Conservation (phyloP, 805 yeast species). For the Vanderwaltozyma polyspora region DNA sequence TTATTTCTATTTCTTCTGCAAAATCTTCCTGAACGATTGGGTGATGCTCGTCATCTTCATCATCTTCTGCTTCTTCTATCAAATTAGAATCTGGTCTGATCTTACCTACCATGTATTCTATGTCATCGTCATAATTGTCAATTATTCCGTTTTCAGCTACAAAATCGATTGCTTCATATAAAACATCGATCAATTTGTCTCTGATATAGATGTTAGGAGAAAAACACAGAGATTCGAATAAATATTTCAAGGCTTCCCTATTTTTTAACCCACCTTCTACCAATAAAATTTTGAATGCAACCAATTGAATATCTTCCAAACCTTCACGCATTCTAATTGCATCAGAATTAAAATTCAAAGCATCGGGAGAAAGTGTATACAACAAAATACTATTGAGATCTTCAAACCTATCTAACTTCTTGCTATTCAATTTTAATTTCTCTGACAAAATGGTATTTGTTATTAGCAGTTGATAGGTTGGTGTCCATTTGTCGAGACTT, state of each 20-base stretch:
- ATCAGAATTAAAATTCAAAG: slow-evolving; percentile 25
- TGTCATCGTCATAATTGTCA: slow-evolving; percentile 55
- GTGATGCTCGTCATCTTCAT: slow-evolving; percentile 12
- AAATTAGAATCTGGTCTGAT: slow-evolving; percentile 14
- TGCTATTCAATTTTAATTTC: slow-evolving; percentile 46
- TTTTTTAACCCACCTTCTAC: slow-evolving; percentile 70
- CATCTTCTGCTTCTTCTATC: slow-evolving; percentile 9
- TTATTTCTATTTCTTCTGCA: slow-evolving; percentile 11
- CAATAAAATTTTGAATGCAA: slow-evolving; percentile 62
- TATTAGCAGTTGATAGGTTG: slow-evolving; percentile 44
- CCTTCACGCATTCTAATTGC: slow-evolving; percentile 19
- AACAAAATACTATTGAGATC: slow-evolving; percentile 41
- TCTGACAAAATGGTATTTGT: slow-evolving; percentile 46
- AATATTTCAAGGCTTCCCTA: slow-evolving; percentile 45
- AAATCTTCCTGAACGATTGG: slow-evolving; percentile 7
- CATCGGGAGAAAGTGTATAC: slow-evolving; percentile 33
- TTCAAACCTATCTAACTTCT: slow-evolving; percentile 41
- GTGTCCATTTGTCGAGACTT: slow-evolving; percentile 78
- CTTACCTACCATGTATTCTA: slow-evolving; percentile 27
- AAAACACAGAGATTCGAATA: slow-evolving; percentile 44
- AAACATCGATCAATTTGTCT: slow-evolving; percentile 34
- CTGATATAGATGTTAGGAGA: slow-evolving; percentile 47
- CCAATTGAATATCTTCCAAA: slow-evolving; percentile 41
- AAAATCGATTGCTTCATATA: slow-evolving; percentile 46
- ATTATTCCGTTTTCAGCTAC: slow-evolving; percentile 59